Percentiles rank a stretch among this genome's conserved stretches.
phyloP scores from a whole-genome alignment of 2,329 filamentous ascomycete genomes.

The Fusarium stilboides region DNA sequence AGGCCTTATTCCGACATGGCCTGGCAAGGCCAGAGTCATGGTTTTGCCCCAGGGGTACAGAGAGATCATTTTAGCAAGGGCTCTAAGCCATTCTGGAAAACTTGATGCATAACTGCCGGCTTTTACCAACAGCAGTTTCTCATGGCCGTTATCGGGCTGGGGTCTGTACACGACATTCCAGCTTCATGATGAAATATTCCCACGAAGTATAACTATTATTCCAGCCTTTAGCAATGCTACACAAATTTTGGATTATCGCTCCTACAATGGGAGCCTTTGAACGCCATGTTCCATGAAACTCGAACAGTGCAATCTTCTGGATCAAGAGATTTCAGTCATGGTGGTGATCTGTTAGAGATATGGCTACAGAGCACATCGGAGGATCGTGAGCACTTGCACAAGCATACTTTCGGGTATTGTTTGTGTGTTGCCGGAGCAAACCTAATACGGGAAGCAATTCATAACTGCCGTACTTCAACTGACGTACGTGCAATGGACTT shows the following conservation, averaged over 20 bases:
- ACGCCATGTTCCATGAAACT: not conserved
- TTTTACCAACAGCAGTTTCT: slow-evolving; percentile 3
- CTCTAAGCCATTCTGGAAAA: slow-evolving; percentile 21
- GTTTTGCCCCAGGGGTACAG: slow-evolving; percentile 13
- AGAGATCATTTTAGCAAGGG: slow-evolving; percentile 6
- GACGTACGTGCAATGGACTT: slow-evolving; percentile 2
- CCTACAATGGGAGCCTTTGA: not conserved
- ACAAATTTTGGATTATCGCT: slow-evolving; percentile 2
- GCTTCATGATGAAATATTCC: slow-evolving; percentile 7
- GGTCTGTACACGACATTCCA: slow-evolving; percentile 4
- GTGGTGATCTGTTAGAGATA: not conserved
- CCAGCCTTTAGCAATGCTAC: not conserved
- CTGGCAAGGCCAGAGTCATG: slow-evolving; percentile 4
- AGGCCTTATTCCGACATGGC: slow-evolving; percentile 19
- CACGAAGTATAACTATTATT: not conserved
- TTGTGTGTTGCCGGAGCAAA: slow-evolving; percentile 4
- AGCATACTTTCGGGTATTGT: not conserved
- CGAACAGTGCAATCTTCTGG: not conserved
- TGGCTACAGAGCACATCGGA: not conserved
- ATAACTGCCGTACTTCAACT: slow-evolving; percentile 9
- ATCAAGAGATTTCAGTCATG: not conserved
- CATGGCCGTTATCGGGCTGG: slow-evolving; percentile 1
- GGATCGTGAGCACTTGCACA: not conserved
- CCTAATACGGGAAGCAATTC: not conserved
- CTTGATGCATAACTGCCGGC: slow-evolving; percentile 24